These are phyloP conservation scores for Capronia americana DNA, from an alignment of 2,329 filamentous ascomycete species.

Conservation along the genomic window DNA sequence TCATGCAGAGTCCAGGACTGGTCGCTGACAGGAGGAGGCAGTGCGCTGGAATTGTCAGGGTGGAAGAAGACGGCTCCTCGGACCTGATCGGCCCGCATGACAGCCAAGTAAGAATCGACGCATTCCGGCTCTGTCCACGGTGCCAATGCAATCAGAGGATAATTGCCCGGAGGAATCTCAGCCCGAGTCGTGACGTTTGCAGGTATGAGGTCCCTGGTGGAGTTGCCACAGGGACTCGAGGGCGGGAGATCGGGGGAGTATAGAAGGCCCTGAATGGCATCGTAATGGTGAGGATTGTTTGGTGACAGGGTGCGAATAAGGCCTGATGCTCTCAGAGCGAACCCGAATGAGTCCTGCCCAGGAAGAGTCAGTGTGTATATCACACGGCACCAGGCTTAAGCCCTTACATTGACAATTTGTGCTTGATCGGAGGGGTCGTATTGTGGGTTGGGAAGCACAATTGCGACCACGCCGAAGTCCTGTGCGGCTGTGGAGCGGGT, in stretches of 20 bases:
- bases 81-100: conserved; percentile 66
- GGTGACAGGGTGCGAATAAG: conserved; percentile 79
- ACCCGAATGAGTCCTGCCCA: conserved; percentile 31
- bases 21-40: conserved; percentile 71
- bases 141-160: conserved; percentile 79
- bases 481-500: conserved; percentile 33
- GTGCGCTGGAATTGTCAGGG: conserved; percentile 55
- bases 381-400: conserved; percentile 1
- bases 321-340: conserved; percentile 47
- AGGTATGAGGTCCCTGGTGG: conserved; percentile 72
- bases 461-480: conserved; percentile 35
- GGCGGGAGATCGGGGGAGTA: conserved; percentile 76
- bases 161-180: conserved; percentile 70
- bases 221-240: conserved; percentile 67
- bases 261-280: conserved; percentile 75
- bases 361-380: conserved; percentile 15
- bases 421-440: conserved; percentile 42
- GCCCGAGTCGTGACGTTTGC: conserved; percentile 73
- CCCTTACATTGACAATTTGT: conserved; percentile 47
- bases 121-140: conserved; percentile 83
- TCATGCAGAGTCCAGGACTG: conserved; percentile 74
- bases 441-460: conserved; percentile 37
- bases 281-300: conserved; percentile 66
- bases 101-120: conserved; percentile 72
- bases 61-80: conserved; percentile 65